phyloP scores from a whole-genome alignment of 2,329 filamentous ascomycete species.

The Aureobasidium sp. region DNA sequence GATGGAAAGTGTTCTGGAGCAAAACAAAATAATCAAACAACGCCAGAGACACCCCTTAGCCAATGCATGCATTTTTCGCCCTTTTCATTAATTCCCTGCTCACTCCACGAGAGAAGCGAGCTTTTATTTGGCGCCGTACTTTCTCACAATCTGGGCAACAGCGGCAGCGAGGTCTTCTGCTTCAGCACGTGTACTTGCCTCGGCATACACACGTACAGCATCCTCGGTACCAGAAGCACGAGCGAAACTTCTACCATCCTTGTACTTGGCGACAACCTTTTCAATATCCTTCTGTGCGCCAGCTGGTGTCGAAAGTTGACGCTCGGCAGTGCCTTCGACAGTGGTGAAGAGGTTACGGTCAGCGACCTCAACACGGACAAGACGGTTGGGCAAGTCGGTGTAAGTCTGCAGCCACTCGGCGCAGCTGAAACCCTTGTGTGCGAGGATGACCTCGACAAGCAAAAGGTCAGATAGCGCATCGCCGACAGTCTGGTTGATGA shows the following conservation, averaged over 20 bases:
- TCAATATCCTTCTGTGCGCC: slow-evolving; percentile 84
- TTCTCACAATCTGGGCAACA: slow-evolving; percentile 17
- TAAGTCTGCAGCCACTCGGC: slow-evolving; percentile 92
- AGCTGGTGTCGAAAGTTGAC: slow-evolving; percentile 70
- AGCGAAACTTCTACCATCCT: slow-evolving; percentile 81
- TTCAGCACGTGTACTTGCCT: slow-evolving; percentile 48
- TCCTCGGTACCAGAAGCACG: slow-evolving; percentile 94
- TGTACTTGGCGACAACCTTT: slow-evolving; percentile 80
- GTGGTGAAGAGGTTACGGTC: slow-evolving; percentile 87
- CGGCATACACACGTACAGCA: slow-evolving; percentile 90
- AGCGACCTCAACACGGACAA: slow-evolving; percentile 85
- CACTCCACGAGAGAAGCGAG: not conserved
- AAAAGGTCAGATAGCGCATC: slow-evolving; percentile 95
- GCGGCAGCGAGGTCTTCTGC: slow-evolving; percentile 18
- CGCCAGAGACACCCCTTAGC: not conserved
- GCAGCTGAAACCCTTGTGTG: slow-evolving; percentile 86
- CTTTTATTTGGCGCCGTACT: slow-evolving; percentile 9
- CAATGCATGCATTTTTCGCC: slow-evolving; percentile 5
- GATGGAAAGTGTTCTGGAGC: not conserved
- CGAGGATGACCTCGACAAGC: slow-evolving; percentile 90
- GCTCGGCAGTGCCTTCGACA: slow-evolving; percentile 70
- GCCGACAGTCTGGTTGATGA: slow-evolving; percentile 97
- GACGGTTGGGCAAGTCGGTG: slow-evolving; percentile 85
- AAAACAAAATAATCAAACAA: not conserved
- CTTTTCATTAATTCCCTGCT: not conserved